Percentiles rank a stretch among this genome's conserved stretches.
Evolutionary conservation across 169 alveolate species (phyloP).

Genomic region (Blepharisma undulans): DNA sequence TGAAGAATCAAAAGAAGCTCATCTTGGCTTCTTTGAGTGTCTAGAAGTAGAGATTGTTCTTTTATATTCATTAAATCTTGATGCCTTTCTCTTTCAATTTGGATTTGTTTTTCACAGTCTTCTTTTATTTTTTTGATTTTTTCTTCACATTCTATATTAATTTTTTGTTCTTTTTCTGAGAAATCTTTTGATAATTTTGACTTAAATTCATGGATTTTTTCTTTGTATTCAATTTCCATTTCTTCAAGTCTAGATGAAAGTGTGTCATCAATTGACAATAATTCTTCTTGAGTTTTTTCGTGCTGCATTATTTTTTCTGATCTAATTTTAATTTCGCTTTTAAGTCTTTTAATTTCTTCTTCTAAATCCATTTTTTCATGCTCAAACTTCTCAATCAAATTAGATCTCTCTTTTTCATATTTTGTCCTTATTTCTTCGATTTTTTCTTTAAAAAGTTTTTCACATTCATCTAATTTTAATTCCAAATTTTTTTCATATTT

Average conservation of each 20-base stretch:
- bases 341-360: not conserved
- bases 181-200: not conserved
- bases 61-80: constrained; percentile 1
- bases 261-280: not conserved
- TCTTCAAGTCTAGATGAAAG: not conserved
- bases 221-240: not conserved
- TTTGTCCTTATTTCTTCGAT: not conserved
- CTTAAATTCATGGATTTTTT: not conserved
- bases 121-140: not conserved
- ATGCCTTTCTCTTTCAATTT: not conserved
- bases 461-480: not conserved
- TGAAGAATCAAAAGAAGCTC: not conserved
- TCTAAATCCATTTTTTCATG: not conserved
- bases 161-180: not conserved
- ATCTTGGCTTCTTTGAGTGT: constrained; percentile 18
- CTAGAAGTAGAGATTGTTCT: not conserved
- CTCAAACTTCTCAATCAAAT: not conserved
- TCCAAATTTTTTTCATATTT: not conserved
- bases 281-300: not conserved
- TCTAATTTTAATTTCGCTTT: not conserved
- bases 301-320: not conserved
- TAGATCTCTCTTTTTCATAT: not conserved
- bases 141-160: not conserved
- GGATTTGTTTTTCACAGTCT: not conserved
- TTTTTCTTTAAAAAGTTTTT: not conserved